Evolutionary conservation across 768 basidiomycete genomes (phyloP).

Genomic region (Tylopilus sp.): DNA sequence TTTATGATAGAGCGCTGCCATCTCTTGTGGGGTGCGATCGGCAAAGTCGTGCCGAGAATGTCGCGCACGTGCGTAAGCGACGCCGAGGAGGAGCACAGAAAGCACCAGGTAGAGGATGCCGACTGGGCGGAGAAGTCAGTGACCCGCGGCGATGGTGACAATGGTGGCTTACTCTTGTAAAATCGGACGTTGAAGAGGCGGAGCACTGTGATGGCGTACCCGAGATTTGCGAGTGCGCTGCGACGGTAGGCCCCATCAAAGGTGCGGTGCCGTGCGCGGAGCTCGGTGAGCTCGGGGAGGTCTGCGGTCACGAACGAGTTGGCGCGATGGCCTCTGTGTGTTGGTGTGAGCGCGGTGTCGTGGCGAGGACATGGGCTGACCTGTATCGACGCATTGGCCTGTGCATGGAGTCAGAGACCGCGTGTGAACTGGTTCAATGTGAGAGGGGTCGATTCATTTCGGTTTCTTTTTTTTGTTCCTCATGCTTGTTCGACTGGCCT

Average conservation of each 20-base stretch:
- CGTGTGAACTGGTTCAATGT: slow-evolving; percentile 21
- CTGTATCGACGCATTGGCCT: slow-evolving; percentile 24
- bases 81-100: slow-evolving; percentile 54
- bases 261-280: slow-evolving; percentile 77
- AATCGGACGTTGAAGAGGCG: slow-evolving; percentile 78
- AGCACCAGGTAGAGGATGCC: slow-evolving; percentile 66
- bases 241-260: slow-evolving; percentile 82
- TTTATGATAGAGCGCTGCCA: slow-evolving; percentile 25
- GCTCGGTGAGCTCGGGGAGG: slow-evolving; percentile 61
- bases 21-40: slow-evolving; percentile 44
- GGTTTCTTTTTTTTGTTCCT: slow-evolving; percentile 8
- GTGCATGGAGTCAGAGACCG: neutral
- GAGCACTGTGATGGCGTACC: slow-evolving; percentile 69
- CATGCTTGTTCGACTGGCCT: slow-evolving; percentile 14
- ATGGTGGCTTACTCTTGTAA: slow-evolving; percentile 53
- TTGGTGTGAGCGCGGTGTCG: neutral
- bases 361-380: slow-evolving; percentile 9
- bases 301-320: slow-evolving; percentile 53
- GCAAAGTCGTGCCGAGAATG: slow-evolving; percentile 77
- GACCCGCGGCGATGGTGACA: neutral
- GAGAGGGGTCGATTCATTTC: slow-evolving; percentile 8
- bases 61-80: slow-evolving; percentile 57
- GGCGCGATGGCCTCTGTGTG: slow-evolving; percentile 36
- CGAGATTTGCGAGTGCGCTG: slow-evolving; percentile 69
- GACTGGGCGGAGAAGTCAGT: slow-evolving; percentile 24